Base-by-base conservation (phyloP, 495 filamentous ascomycete species). In the Podospora comata region DNA sequence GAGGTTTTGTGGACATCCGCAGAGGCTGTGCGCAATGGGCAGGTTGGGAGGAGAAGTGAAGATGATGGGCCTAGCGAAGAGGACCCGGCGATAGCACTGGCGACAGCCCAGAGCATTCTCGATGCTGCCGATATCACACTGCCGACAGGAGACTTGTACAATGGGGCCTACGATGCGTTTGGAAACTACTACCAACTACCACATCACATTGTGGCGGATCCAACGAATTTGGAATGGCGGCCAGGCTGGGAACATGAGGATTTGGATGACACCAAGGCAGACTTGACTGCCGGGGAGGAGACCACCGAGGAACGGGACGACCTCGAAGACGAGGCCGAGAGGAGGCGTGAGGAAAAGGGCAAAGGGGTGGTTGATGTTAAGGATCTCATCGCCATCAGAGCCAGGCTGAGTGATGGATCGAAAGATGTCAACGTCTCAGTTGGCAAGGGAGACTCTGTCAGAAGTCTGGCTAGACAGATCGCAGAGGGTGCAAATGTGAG, bases 91-190 rank as follows among this genome's bases (percentile, higher is more conserved):
- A 73, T 71, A 6, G 81, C 80, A n/a, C 70, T 92, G 4, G 83
- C 75, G 15, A 94, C 90, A 4, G 93, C 94, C 30, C 93, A 97
- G 81, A 85, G 82, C 54, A 89, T 92, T 59, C 76, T 97, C 6
- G 87, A 89, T 76, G 93, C 94, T 1, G 88, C 88, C 7, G 92
- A 87, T 5, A 84, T 96, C 54, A 96, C 91, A 1, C 80, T 95
- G 53, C 92, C 93, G 2, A 93, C 88, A 0, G 88, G 88, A 28
- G 85, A 94, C 75, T 74, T 92, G 11, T 85, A 85, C 18, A 83
- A 90, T 55, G 93, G 93, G 2, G 88, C 85, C 7, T 97, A 93
- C 71, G 94, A 97, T 78, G 83, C 88, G 55, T 79, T 86, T 58
- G 94, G 94, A 0, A 88, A 87, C 57, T 82, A 89, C 66, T 97